A percentile compares a stretch with the other conserved stretches of the same genome.
Conservation (phyloP, 2,329 filamentous ascomycete genomes). For the Paecilomyces niveus region DNA sequence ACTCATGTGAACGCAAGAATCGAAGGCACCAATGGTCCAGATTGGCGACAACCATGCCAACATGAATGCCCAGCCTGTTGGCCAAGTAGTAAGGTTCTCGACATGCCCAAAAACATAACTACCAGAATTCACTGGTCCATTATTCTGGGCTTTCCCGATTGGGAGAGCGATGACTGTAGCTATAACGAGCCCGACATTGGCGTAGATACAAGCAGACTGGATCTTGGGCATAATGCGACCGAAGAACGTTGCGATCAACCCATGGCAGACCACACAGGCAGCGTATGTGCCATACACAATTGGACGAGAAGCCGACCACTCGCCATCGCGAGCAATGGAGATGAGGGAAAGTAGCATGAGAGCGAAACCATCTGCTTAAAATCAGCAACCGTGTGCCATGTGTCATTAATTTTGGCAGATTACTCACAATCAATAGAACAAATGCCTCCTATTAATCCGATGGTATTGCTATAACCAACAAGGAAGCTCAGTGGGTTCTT, state of each 20-base stretch:
- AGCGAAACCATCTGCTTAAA: conserved; percentile 38
- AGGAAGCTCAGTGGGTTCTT: conserved; percentile 54
- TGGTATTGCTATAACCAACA: conserved; percentile 55
- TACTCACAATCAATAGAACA: conserved; percentile 53
- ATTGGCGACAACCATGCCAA: conserved; percentile 55
- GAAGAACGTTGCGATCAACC: conserved; percentile 45
- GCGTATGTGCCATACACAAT: conserved; percentile 53
- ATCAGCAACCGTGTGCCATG: conserved; percentile 8
- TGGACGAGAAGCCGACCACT: conserved; percentile 50
- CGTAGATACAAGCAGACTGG: conserved; percentile 49
- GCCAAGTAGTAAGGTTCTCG: conserved; percentile 54
- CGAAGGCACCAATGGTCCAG: conserved; percentile 51
- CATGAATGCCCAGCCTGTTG: conserved; percentile 53
- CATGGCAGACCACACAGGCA: conserved; percentile 48
- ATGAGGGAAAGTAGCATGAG: conserved; percentile 55
- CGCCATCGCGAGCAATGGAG: conserved; percentile 50
- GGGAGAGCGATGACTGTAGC: conserved; percentile 53
- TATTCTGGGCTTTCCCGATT: conserved; percentile 34
- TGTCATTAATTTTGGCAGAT: background rate
- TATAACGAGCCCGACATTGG: conserved; percentile 50
- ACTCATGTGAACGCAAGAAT: conserved; percentile 53
- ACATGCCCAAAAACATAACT: conserved; percentile 51
- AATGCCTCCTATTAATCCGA: conserved; percentile 54
- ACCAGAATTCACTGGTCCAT: conserved; percentile 24
- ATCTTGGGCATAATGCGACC: conserved; percentile 54